Percentiles rank a stretch among this genome's conserved stretches.
phyloP scores from a whole-genome alignment of 164 flowering plant genomes.

The Vitis vinifera region ASM3070453v1 NC_081815.1:16839001-16839500 shows the following conservation, averaged over 20 bases:
- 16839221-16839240: not conserved
- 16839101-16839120: slow-evolving; percentile 45
- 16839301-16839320: slow-evolving; percentile 82
- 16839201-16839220: slow-evolving; percentile 2
- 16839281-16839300: slow-evolving; percentile 70
- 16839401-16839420: slow-evolving; percentile 69
- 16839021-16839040: not conserved
- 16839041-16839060: not conserved
- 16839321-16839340: slow-evolving; percentile 87
- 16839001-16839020: not conserved
- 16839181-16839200: slow-evolving; percentile 68
- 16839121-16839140: slow-evolving; percentile 83
- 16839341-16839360: slow-evolving; percentile 92
- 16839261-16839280: not conserved
- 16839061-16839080: no score
- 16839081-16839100: no score
- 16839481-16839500: not conserved
- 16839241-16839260: not conserved
- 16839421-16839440: not conserved
- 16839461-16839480: not conserved
- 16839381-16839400: slow-evolving; percentile 92
- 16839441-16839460: not conserved
- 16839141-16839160: slow-evolving; percentile 86
- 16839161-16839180: slow-evolving; percentile 82
- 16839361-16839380: slow-evolving; percentile 76